These are phyloP conservation scores for Triticum dicoccoides DNA, from an alignment of 176 grass and related monocot species.

Conservation along the genomic window DNA sequence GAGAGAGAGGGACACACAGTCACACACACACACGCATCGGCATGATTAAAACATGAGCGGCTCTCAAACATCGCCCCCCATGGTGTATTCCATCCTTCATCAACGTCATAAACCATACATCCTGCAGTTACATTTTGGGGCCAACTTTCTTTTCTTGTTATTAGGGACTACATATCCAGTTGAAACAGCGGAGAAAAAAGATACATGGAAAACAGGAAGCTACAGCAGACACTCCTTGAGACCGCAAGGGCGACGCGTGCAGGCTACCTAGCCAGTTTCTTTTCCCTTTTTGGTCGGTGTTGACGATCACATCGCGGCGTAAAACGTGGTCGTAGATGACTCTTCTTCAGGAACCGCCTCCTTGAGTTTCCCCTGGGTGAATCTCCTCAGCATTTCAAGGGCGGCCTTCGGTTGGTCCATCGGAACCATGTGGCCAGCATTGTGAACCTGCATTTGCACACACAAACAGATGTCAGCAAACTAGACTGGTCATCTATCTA, in stretches of 20 bases:
- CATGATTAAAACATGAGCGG: too few species aligned
- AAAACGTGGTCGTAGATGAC: not conserved
- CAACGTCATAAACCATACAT: too few species aligned
- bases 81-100: too few species aligned
- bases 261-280: not conserved
- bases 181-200: too few species aligned
- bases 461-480: not conserved
- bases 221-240: not conserved
- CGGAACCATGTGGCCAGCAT: too few species aligned
- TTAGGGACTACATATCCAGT: too few species aligned
- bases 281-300: not conserved
- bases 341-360: not conserved
- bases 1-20: too few species aligned
- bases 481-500: not conserved
- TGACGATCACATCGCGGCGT: constrained; percentile 38
- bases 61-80: too few species aligned
- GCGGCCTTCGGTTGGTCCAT: constrained; percentile 33
- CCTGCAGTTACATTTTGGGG: too few species aligned
- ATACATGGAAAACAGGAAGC: not conserved
- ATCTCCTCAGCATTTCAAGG: constrained; percentile 82
- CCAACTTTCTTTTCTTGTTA: too few species aligned
- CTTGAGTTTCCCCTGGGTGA: constrained; percentile 58
- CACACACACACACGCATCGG: too few species aligned
- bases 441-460: not conserved
- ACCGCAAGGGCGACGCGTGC: not conserved